These are phyloP conservation scores for Fusarium sp. DNA, from an alignment of 2,329 filamentous ascomycete species.

Conservation along the genomic window DNA sequence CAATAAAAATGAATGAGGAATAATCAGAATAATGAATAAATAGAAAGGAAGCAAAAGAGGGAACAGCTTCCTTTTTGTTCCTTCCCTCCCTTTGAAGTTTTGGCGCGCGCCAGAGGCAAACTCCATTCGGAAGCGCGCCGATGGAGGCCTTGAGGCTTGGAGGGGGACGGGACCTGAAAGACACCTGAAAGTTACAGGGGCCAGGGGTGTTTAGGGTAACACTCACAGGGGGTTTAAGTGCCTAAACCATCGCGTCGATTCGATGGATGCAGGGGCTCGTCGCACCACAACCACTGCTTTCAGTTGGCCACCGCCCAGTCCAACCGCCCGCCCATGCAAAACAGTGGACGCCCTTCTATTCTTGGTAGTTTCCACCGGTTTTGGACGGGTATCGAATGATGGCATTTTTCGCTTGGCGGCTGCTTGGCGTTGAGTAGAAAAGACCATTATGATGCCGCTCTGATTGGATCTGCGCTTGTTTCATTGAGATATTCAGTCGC, in stretches of 20 bases:
- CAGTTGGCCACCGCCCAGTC: constrained; percentile 34
- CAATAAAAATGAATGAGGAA: not conserved
- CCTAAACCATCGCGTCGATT: constrained; percentile 13
- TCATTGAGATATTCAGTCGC: constrained; percentile 5
- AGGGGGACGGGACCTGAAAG: not conserved
- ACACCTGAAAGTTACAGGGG: constrained; percentile 5
- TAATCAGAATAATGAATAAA: constrained; percentile 1
- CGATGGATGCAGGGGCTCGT: constrained; percentile 40
- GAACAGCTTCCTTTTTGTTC: not conserved
- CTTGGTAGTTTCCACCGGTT: constrained; percentile 23
- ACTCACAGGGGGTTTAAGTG: not conserved
- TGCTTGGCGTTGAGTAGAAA: not conserved
- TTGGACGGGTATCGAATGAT: constrained; percentile 5
- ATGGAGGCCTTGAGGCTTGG: not conserved
- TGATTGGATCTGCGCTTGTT: constrained; percentile 30
- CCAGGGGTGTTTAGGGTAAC: not conserved
- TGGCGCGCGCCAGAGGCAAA: constrained; percentile 33
- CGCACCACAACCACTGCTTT: constrained; percentile 42
- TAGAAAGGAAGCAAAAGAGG: not conserved
- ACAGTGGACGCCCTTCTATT: constrained; percentile 27
- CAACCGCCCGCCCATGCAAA: constrained; percentile 10
- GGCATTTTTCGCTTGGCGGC: constrained; percentile 16
- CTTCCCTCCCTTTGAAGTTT: constrained; percentile 2
- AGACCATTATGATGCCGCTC: not conserved
- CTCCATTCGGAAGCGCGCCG: constrained; percentile 12